A percentile compares a stretch with the other conserved stretches of the same genome.
Evolutionary conservation across 768 basidiomycete species (phyloP).

Genomic region (Trametes meyenii): DNA sequence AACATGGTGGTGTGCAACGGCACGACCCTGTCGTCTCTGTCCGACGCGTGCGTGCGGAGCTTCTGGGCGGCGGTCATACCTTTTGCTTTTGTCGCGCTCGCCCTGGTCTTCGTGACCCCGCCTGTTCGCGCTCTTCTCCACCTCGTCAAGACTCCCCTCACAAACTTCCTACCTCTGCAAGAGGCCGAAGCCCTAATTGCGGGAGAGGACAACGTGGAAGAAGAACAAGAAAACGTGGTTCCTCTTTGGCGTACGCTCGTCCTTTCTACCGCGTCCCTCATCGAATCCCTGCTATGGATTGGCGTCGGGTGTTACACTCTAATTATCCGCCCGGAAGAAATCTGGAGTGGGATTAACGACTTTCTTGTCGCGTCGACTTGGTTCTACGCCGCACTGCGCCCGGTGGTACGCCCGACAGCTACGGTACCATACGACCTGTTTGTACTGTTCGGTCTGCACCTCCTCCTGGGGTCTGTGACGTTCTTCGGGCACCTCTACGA

Average conservation of each 20-base stretch:
- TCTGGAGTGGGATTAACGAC: constrained; percentile 42
- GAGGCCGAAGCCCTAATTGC: constrained; percentile 34
- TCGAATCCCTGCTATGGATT: constrained; percentile 61
- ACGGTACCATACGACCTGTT: constrained; percentile 71
- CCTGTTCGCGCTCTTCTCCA: constrained; percentile 14
- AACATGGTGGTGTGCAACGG: constrained; percentile 16
- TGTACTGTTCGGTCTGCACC: constrained; percentile 52
- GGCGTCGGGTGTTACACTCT: constrained; percentile 58
- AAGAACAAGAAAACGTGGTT: constrained; percentile 24
- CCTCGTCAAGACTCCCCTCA: constrained; percentile 24
- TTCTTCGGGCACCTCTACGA: constrained; percentile 61
- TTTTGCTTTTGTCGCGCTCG: constrained; percentile 27
- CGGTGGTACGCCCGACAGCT: constrained; percentile 51
- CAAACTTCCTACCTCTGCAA: constrained; percentile 29
- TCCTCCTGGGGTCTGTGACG: constrained; percentile 49
- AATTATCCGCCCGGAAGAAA: constrained; percentile 34
- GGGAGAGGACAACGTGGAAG: constrained; percentile 6
- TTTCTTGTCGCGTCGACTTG: constrained; percentile 59
- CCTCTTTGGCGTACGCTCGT: constrained; percentile 64
- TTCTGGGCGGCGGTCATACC: constrained; percentile 35
- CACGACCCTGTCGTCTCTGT: constrained; percentile 23
- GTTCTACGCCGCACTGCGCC: constrained; percentile 65
- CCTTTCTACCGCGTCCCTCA: constrained; percentile 58
- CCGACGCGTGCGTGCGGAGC: constrained; percentile 30
- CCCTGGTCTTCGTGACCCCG: constrained; percentile 22